Conservation (phyloP, 2,329 filamentous ascomycete species). For the Cercospora citrullina region DNA sequence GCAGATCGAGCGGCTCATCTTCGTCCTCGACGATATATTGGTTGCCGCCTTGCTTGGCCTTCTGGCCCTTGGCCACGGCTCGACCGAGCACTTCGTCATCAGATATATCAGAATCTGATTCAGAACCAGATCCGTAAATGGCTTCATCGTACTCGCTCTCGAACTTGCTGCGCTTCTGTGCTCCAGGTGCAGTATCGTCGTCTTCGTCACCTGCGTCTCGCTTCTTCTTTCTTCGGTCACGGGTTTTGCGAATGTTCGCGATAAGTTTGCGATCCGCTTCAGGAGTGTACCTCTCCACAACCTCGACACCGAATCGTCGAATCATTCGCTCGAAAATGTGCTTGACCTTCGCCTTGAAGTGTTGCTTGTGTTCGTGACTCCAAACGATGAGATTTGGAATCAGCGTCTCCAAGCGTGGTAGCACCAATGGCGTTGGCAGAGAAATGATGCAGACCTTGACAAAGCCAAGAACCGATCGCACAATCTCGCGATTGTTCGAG, state of each 20-base stretch:
- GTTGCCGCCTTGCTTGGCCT: conserved; percentile 55
- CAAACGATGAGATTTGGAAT: conserved; percentile 91
- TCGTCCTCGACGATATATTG: conserved; percentile 93
- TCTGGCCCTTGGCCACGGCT: conserved; percentile 54
- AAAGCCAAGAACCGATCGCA: conserved; percentile 90
- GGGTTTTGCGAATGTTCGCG: conserved; percentile 90
- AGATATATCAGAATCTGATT: conserved; percentile 60
- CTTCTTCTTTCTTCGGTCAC: conserved; percentile 86
- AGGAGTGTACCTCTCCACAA: conserved; percentile 77
- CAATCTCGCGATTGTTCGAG: conserved; percentile 95
- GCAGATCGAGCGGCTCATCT: conserved; percentile 89
- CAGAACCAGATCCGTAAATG: conserved; percentile 69
- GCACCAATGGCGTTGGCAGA: conserved; percentile 75
- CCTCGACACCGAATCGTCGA: conserved; percentile 80
- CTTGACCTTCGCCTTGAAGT: conserved; percentile 96
- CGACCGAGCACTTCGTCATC: conserved; percentile 58
- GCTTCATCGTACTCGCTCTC: conserved; percentile 94
- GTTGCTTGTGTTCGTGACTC: conserved; percentile 97
- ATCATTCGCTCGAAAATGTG: conserved; percentile 95
- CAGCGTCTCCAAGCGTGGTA: conserved; percentile 71
- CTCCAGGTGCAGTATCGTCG: conserved; percentile 46
- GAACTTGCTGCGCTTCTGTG: conserved; percentile 62
- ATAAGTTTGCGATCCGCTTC: conserved; percentile 88
- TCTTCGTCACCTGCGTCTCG: conserved; percentile 67
- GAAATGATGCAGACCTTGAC: conserved; percentile 94